phyloP scores from a whole-genome alignment of 2,329 filamentous ascomycete species.

The Calonectria montana region DNA sequence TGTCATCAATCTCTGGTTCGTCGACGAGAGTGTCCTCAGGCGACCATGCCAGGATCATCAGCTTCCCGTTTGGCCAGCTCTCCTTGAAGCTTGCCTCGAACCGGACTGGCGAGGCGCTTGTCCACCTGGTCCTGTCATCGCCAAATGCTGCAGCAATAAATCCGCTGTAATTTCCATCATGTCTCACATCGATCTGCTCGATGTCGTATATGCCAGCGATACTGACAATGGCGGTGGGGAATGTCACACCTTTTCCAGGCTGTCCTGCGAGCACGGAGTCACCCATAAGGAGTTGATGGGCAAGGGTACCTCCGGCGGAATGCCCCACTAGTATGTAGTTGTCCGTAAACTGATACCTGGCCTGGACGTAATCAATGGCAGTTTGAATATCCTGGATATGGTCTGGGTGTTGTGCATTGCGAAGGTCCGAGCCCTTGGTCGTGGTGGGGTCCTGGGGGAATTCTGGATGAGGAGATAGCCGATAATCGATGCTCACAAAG shows the following conservation, averaged over 20 bases:
- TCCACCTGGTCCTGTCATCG: constrained; percentile 60
- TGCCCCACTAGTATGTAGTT: constrained; percentile 71
- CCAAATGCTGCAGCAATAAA: constrained; percentile 74
- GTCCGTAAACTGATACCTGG: constrained; percentile 56
- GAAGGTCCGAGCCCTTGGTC: constrained; percentile 44
- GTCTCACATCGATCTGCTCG: constrained; percentile 60
- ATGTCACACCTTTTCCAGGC: constrained; percentile 42
- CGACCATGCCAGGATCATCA: constrained; percentile 58
- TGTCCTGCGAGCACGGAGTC: constrained; percentile 43
- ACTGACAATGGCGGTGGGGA: constrained; percentile 67
- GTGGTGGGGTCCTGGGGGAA: constrained; percentile 50
- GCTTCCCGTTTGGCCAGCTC: constrained; percentile 48
- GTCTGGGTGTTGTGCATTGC: constrained; percentile 66
- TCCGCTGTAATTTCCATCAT: constrained; percentile 61
- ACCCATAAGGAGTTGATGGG: constrained; percentile 69
- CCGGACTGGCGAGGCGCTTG: constrained; percentile 64
- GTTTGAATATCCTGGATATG: constrained; percentile 68
- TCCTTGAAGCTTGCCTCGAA: constrained; percentile 55
- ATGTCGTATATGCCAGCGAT: constrained; percentile 77
- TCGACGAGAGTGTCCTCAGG: constrained; percentile 63
- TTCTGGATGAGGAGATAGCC: constrained; percentile 65
- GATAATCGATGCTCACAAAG: constrained; percentile 73
- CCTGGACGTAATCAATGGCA: constrained; percentile 61
- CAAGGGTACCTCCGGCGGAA: constrained; percentile 72
- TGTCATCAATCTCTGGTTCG: constrained; percentile 67